Percentiles rank a stretch among this genome's conserved stretches.
phyloP scores from a whole-genome alignment of 768 basidiomycete species.

The Scleroderma bovista region DNA sequence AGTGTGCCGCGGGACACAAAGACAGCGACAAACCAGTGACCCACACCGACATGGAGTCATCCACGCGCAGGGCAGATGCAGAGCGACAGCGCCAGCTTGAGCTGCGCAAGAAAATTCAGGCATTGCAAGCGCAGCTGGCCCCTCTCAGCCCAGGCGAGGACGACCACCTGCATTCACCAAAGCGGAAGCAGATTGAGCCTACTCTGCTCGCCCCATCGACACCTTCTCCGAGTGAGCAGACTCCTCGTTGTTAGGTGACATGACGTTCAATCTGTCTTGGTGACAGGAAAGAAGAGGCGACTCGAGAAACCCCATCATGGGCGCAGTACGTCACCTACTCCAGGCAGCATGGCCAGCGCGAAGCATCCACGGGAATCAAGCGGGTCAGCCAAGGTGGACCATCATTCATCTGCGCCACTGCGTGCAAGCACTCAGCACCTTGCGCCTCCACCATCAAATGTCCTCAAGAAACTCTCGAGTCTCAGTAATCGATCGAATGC shows the following conservation, averaged over 20 bases:
- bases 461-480: slow-evolving; percentile 47
- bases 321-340: too few species aligned
- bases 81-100: slow-evolving; percentile 41
- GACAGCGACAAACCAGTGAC: too few species aligned
- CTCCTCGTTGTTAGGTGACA: background rate
- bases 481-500: slow-evolving; percentile 22
- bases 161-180: slow-evolving; percentile 34
- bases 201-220: slow-evolving; percentile 41
- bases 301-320: slow-evolving; percentile 25
- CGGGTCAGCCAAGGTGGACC: slow-evolving; percentile 5
- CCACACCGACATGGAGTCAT: slow-evolving; percentile 53
- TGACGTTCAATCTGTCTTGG: slow-evolving; percentile 1
- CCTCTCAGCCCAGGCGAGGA: slow-evolving; percentile 27
- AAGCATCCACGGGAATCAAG: slow-evolving; percentile 11
- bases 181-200: slow-evolving; percentile 40
- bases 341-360: slow-evolving; percentile 5
- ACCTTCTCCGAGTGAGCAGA: slow-evolving; percentile 62
- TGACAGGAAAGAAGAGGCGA: slow-evolving; percentile 41
- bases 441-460: slow-evolving; percentile 45
- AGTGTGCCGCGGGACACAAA: too few species aligned
- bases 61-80: slow-evolving; percentile 35
- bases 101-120: slow-evolving; percentile 49
- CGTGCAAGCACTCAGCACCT: slow-evolving; percentile 5
- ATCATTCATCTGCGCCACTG: background rate
- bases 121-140: slow-evolving; percentile 49